Conservation (phyloP, 2,329 filamentous ascomycete genomes). For the Fusarium albosuccineum region DNA sequence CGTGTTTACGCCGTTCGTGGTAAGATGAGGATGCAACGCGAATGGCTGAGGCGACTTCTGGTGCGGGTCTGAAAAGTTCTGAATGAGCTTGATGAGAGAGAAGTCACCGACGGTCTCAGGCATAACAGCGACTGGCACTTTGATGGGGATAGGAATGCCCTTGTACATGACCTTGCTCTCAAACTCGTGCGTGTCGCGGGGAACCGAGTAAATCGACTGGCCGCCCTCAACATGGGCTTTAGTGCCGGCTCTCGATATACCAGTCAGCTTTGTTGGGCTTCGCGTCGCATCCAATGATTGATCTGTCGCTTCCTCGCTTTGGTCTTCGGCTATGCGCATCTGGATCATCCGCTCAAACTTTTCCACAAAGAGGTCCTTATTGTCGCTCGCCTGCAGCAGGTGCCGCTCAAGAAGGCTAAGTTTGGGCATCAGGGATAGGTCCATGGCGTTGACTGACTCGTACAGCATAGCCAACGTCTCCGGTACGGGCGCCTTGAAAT, state of each 20-base stretch:
- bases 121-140: constrained; percentile 92
- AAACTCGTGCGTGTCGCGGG: constrained; percentile 96
- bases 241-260: constrained; percentile 71
- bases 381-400: constrained; percentile 89
- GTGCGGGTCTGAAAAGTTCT: constrained; percentile 89
- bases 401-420: constrained; percentile 86
- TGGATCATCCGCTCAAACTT: constrained; percentile 97
- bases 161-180: constrained; percentile 97
- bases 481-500: constrained; percentile 90
- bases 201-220: constrained; percentile 77
- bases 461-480: constrained; percentile 92
- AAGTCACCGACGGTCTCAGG: constrained; percentile 98
- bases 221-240: constrained; percentile 72
- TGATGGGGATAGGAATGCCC: constrained; percentile 95
- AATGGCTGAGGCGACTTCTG: constrained; percentile 88
- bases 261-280: constrained; percentile 61
- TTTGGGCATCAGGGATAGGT: constrained; percentile 90
- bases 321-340: constrained; percentile 79
- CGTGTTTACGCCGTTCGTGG: constrained; percentile 88
- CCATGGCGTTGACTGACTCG: constrained; percentile 95
- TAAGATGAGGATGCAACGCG: constrained; percentile 88
- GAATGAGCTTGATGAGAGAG: constrained; percentile 95
- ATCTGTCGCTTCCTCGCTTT: constrained; percentile 58
- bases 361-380: constrained; percentile 96
- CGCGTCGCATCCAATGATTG: constrained; percentile 57